Conservation (phyloP, 1,139 yeast genomes). For the Blastobotrys niveus region DNA sequence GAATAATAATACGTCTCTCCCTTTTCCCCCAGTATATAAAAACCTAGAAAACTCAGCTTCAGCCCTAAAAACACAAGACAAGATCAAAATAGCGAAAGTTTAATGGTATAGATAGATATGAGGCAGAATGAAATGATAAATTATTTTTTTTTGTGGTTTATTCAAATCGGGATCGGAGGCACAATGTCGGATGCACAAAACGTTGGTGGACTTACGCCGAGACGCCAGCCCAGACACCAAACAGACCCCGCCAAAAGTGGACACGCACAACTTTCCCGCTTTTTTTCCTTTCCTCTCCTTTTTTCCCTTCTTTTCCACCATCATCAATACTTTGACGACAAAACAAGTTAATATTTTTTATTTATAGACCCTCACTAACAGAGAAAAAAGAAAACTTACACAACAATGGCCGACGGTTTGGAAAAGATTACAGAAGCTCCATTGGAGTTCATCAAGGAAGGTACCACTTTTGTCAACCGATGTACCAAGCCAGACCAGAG, state of each 20-base stretch:
- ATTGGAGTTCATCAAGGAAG: constrained; percentile 84
- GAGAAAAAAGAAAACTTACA: background rate
- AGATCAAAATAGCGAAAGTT: too few relatives aligned
- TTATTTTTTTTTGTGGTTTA: too few relatives aligned
- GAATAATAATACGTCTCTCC: background rate
- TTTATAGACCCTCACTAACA: background rate
- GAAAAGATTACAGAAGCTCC: constrained; percentile 89
- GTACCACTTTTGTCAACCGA: constrained; percentile 78
- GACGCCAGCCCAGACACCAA: background rate
- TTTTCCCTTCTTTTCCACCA: constrained; percentile 4
- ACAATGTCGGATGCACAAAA: too few relatives aligned
- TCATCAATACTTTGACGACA: background rate
- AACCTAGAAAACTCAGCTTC: too few relatives aligned
- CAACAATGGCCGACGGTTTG: constrained; percentile 36
- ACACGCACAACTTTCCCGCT: background rate
- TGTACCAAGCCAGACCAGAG: constrained; percentile 90
- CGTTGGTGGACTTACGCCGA: too few relatives aligned
- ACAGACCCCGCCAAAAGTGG: background rate
- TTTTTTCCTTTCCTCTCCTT: constrained; percentile 1
- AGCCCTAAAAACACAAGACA: too few relatives aligned
- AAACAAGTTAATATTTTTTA: background rate
- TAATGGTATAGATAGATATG: too few relatives aligned
- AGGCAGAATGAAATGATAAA: too few relatives aligned
- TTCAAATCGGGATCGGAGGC: too few relatives aligned
- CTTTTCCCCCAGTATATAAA: background rate